Conservation (phyloP, 2,329 filamentous ascomycete genomes). For the Aspergillus ruber region DNA sequence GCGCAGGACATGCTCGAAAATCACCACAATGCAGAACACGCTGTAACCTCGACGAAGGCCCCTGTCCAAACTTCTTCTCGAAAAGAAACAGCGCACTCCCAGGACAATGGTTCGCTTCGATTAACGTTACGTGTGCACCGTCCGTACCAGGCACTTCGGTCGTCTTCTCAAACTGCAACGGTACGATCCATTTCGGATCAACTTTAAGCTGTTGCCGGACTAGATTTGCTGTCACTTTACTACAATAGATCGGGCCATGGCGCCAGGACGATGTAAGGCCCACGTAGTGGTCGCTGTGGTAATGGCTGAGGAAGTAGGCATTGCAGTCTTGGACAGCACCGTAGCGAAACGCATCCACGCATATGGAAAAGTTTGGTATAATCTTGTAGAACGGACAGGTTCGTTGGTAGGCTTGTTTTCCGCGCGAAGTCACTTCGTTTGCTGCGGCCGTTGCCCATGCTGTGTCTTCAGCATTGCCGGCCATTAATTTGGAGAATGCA, state of each 20-base stretch:
- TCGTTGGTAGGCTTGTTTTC: conserved; percentile 78
- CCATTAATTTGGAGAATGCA: conserved; percentile 91
- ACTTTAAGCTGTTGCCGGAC: conserved; percentile 81
- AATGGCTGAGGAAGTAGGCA: conserved; percentile 95
- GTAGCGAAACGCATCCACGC: conserved; percentile 93
- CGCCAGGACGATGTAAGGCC: conserved; percentile 82
- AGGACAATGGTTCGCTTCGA: conserved; percentile 92
- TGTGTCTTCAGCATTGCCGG: conserved; percentile 77
- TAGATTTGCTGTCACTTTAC: conserved; percentile 81
- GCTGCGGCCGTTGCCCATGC: conserved; percentile 87
- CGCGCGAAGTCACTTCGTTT: conserved; percentile 67
- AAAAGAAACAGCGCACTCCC: conserved; percentile 92
- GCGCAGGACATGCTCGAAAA: conserved; percentile 81
- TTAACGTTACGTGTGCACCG: conserved; percentile 85
- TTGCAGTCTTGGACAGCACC: conserved; percentile 86
- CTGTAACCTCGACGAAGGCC: conserved; percentile 56
- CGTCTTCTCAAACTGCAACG: conserved; percentile 75
- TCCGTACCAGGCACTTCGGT: conserved; percentile 74
- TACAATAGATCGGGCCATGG: conserved; percentile 95
- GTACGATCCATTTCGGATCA: conserved; percentile 75
- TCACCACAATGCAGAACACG: conserved; percentile 92
- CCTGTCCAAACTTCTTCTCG: conserved; percentile 64
- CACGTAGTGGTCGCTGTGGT: conserved; percentile 96
- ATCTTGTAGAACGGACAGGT: conserved; percentile 99
- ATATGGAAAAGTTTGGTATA: conserved; percentile 84